Percentiles rank a stretch among this genome's conserved stretches.
Conservation (phyloP, 768 basidiomycete species). For the Russula emetica region DNA sequence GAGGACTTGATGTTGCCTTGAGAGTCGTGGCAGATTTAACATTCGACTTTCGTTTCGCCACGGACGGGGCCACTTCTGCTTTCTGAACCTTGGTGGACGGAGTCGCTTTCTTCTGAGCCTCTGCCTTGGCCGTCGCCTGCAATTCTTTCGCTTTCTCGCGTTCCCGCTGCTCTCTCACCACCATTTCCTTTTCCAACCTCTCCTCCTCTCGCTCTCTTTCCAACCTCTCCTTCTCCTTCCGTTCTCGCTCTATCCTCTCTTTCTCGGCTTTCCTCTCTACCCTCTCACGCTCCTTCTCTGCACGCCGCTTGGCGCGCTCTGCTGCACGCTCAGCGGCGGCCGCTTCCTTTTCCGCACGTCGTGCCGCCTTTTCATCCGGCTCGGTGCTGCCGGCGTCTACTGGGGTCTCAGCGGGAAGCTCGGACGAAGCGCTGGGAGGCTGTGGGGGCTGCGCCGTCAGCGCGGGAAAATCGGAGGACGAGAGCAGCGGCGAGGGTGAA, state of each 20-base stretch:
- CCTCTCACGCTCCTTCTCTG: conserved; percentile 52
- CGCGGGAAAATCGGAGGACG: conserved; percentile 74
- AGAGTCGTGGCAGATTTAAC: conserved; percentile 30
- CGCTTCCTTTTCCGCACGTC: conserved; percentile 46
- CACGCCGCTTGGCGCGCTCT: conserved; percentile 59
- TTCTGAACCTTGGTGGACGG: conserved; percentile 20
- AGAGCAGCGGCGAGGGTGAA: conserved; percentile 44
- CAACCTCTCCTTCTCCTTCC: conserved; percentile 41
- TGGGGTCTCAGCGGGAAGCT: conserved; percentile 24
- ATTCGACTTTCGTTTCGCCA: conserved; percentile 28
- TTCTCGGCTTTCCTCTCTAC: conserved; percentile 56
- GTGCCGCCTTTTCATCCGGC: conserved; percentile 47
- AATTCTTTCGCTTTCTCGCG: conserved; percentile 31
- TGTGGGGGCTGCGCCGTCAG: conserved; percentile 42
- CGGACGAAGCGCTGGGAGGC: conserved; percentile 33
- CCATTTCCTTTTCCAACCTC: conserved; percentile 32
- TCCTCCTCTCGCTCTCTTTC: conserved; percentile 40
- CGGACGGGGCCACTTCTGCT: conserved; percentile 15
- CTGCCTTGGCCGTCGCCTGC: conserved; percentile 30
- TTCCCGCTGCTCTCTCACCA: conserved; percentile 30
- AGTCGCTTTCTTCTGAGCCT: conserved; percentile 16
- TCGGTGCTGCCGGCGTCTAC: conserved; percentile 34
- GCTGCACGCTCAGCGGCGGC: conserved; percentile 58
- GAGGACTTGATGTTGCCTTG: conserved; percentile 28
- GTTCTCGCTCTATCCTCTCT: conserved; percentile 39